Conservation (phyloP, 129 eudicot species). For the Artemisia tridentata region DNA sequence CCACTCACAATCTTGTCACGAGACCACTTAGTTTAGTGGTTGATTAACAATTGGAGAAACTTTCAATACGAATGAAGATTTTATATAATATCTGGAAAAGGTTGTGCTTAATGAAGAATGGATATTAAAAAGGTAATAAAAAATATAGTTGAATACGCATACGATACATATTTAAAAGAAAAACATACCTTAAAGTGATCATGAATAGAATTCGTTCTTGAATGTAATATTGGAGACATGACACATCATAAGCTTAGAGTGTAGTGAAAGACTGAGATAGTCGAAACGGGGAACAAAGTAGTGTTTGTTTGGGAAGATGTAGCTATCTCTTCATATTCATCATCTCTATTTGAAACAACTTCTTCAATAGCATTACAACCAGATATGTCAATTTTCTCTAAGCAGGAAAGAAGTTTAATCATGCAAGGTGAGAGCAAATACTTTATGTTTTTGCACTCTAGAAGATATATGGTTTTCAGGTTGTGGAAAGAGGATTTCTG, state of each 20-base stretch:
- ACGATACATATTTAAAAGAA: background rate
- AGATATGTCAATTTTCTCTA: background rate
- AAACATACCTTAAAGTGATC: background rate
- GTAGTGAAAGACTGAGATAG: background rate
- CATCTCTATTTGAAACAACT: conserved; percentile 13
- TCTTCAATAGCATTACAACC: background rate
- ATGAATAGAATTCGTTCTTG: background rate
- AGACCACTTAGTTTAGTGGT: no score
- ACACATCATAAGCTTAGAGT: background rate
- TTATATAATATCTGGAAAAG: no score
- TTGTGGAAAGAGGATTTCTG: background rate
- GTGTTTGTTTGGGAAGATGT: background rate
- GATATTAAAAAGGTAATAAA: no score
- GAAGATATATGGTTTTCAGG: background rate
- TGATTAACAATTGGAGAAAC: no score
- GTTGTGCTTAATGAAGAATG: no score
- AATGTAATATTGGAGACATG: background rate
- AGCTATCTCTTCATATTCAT: background rate
- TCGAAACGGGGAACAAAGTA: background rate
- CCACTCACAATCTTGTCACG: background rate
- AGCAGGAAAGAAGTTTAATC: background rate
- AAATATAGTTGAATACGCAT: no score
- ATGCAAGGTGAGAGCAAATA: conserved; percentile 13
- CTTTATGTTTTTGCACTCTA: background rate
- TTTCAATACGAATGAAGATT: no score